phyloP scores from a whole-genome alignment of 176 grass and related monocot species.

The Pharus latifolius region DNA sequence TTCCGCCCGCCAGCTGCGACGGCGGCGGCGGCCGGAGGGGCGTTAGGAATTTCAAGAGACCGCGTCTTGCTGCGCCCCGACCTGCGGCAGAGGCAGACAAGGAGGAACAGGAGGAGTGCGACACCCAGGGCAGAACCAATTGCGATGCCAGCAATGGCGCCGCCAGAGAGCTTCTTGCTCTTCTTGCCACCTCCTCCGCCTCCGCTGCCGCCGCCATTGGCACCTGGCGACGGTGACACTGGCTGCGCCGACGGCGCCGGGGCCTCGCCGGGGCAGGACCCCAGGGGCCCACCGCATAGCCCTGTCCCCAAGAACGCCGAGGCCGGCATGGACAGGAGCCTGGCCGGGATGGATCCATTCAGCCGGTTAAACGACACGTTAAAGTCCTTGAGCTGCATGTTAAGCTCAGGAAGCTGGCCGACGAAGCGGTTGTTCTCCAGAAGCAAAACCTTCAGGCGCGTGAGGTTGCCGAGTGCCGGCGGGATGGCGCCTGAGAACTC shows the following conservation, averaged over 20 bases:
- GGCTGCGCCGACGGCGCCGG: constrained; percentile 23
- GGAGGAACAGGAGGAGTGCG: constrained; percentile 39
- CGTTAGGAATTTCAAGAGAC: constrained; percentile 20
- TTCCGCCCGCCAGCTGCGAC: constrained; percentile 17
- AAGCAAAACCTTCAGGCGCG: constrained; percentile 24
- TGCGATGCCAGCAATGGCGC: constrained; percentile 56
- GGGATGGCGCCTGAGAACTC: constrained; percentile 29
- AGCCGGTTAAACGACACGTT: constrained; percentile 64
- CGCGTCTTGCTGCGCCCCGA: constrained; percentile 25
- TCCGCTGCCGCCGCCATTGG: not conserved
- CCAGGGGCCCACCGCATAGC: constrained; percentile 45
- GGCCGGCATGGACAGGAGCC: constrained; percentile 21
- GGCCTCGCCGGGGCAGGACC: constrained; percentile 34
- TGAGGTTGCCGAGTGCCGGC: constrained; percentile 25
- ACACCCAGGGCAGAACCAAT: constrained; percentile 27
- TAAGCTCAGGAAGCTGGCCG: constrained; percentile 37
- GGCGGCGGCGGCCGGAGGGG: not conserved
- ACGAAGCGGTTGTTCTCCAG: constrained; percentile 43
- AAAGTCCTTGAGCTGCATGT: constrained; percentile 28
- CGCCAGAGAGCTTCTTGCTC: constrained; percentile 45
- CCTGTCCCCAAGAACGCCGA: constrained; percentile 31
- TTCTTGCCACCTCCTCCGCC: not conserved
- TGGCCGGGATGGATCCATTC: constrained; percentile 48
- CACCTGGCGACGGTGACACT: not conserved
- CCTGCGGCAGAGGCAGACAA: constrained; percentile 40